Conservation (phyloP, 768 basidiomycete species). For the Aureoboletus auriporus region DNA sequence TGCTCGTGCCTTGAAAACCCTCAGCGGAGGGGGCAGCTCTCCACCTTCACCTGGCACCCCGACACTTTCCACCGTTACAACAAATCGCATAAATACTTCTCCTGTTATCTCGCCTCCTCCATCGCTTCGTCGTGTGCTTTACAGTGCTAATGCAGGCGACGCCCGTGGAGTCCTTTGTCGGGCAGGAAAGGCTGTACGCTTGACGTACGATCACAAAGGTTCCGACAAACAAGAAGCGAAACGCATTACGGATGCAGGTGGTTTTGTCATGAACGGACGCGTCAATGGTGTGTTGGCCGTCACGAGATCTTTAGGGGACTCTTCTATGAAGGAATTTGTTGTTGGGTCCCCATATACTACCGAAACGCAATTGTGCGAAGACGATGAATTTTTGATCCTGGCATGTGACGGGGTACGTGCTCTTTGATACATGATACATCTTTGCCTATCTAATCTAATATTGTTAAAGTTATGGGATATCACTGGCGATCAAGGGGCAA, state of each 20-base stretch:
- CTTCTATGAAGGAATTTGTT: conserved; percentile 99
- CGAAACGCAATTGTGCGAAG: conserved; percentile 86
- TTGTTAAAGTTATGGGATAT: conserved; percentile 89
- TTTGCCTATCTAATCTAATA: conserved; percentile 4
- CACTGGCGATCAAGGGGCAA: conserved; percentile 82
- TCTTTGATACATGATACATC: not conserved
- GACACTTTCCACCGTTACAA: conserved; percentile 12
- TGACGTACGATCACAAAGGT: conserved; percentile 99
- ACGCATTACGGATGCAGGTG: conserved; percentile 95
- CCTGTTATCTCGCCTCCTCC: conserved; percentile 41
- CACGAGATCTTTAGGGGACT: conserved; percentile 92
- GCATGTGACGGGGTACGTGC: conserved; percentile 93
- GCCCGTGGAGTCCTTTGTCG: conserved; percentile 93
- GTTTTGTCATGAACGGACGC: conserved; percentile 97
- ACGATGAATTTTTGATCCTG: conserved; percentile 92
- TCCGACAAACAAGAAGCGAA: conserved; percentile 97
- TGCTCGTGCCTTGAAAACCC: conserved; percentile 51
- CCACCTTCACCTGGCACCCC: conserved; percentile 10
- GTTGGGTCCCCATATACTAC: conserved; percentile 98
- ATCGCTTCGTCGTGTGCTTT: conserved; percentile 70
- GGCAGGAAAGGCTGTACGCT: conserved; percentile 80
- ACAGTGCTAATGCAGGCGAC: conserved; percentile 96
- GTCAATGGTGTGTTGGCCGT: conserved; percentile 98
- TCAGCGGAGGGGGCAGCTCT: conserved; percentile 35
- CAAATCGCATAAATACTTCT: conserved; percentile 29